Evolutionary conservation across 352 stramenopile genomes (phyloP), one percentile per base, ranked within the genome.

Genomic region (Plasmopara halstedii): DNA sequence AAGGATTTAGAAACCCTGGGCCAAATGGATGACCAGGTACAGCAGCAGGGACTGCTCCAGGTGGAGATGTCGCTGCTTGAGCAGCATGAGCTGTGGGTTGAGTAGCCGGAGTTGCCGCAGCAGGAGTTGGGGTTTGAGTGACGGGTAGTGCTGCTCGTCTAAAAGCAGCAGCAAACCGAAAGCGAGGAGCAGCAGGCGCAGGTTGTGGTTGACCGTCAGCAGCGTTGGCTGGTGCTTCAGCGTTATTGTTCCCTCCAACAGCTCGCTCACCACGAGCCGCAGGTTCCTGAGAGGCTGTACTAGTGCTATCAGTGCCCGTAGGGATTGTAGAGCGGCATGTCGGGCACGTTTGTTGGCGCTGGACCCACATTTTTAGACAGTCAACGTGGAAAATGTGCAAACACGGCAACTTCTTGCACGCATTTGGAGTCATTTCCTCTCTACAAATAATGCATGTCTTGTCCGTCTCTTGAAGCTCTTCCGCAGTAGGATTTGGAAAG

Each of bases 351-450:
- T 99, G 96, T 56, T 99, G 96, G 46, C 98, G 94, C 53, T 98
- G 92, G 13, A 99, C 83, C 96, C 96, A 99, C 75, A 98, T 97
- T 45, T 97, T 93, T 9, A 99, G 70, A 62, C 96, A 99, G 57
- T 96, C 81, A 25, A 97, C 83, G 58, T 99, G 94, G 61, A 98
- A 98, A 40, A 98, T 95, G 62, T 99, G 96, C 26, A 85, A 86
- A 64, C 96, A 99, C n/a, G 77, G 79, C 14, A 99, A 64, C 61
- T 97, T 98, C 58, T 98, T 99, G 63, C 86, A 95, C 14, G 70
- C 69, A 3, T 75, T 77, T 4, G 83, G 49, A 5, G 59, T 82
- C 92, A 98, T 98, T 53, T 90, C 77, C 64, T 97, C 94, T 25
- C 92, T 85, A 74, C 95, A 98, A 62, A 98, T 98, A 58, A 98